Base-by-base conservation (phyloP, 148 eudicot species). In the Rhododendron mucronatum region DNA sequence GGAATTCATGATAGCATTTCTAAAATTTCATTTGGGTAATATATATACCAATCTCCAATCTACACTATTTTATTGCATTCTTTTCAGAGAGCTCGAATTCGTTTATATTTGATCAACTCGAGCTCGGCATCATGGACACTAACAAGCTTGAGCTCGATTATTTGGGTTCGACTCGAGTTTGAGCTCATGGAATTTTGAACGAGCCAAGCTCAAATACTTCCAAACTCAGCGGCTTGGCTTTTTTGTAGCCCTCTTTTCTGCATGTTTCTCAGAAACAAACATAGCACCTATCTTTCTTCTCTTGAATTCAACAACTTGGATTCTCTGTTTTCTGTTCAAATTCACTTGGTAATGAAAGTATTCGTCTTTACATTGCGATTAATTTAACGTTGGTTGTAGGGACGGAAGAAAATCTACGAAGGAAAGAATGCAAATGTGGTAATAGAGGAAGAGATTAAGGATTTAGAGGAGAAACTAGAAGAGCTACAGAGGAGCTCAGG, bases 401-500 rank as follows among this genome's bases (percentile, higher is more conserved):
- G 98, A 79, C 94, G 91, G 90, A 88, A 94, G 90, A 95, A 93
- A 88, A 92, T 93, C 4, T 84, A 84, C n/a, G 93, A 97, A 89
- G 98, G 94, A 41, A 81, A 89, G 84, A 91, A 87, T 82, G 92
- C 37, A 63, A 90, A 89, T 74, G 69, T 44, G 37, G 94, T 91
- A 4, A 47, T 93, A 50, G 92, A 94, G 73, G 92, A 90, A 63
- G 98, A 95, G 88, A 94, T 96, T 57, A 92, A 92, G 71, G 95
- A 91, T 83, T 89, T 95, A 63, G 88, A 91, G 41, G 91, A 91
- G 78, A 95, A 90, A 88, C 89, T 95, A 18, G 76, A 85, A 37
- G 95, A 93, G 78, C 45, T 95, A 37, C 92, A 89, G 84, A 93
- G 65, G 83, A 88, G 91, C 61, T 89, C 89, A 0, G 90, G 86